Base-by-base conservation (phyloP, 306 rosid genomes). In the Begonia loranthoides region DNA sequence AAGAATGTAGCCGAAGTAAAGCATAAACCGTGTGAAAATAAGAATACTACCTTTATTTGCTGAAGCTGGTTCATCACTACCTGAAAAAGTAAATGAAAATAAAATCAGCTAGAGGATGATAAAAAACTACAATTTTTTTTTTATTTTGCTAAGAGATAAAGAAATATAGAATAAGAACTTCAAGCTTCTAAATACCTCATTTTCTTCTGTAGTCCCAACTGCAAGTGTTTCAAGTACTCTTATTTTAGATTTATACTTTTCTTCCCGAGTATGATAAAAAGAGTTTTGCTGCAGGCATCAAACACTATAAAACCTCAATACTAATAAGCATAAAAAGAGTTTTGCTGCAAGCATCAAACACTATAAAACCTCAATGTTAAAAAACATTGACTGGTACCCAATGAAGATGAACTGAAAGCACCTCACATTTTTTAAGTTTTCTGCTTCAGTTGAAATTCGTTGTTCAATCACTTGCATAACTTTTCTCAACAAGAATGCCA, bases 201-300 rank as follows among this genome's bases (percentile, higher is more conserved):
- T 74, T 76, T 92, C 99, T 75, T 78, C 86, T 10, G 78, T 57
- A 33, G 93, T 63, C 64, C 96, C 99, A 7, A 68, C 60, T 39
- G 93, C 80, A 66, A 92, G 79, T 44, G 88, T 71, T 73, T 92
- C 96, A 61, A 92, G 94, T 10, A 71, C 96, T 73, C 66, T 78
- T n/a, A 92, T 62, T 84, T 63, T 86, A 51, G 73, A 65, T 61
- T 71, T 83, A 57, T 76, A 80, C 72, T 81, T 92, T 66, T 76
- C 93, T 73, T 92, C 99, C 10, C 94, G 93, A 64, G 76, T 64
- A 75, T 75, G 76, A 69, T 72, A 76, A 60, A 75, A 63, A 67
- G 67, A 74, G 78, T 43, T 43, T 43, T 43, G 47, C 47, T 43
- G 47, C 47, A 43, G 47, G 47, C 47, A 43, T 43, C 47, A 11